A percentile compares a stretch with the other conserved stretches of the same genome.
These are phyloP conservation scores for Petasospora fabianii DNA, from an alignment of 1,139 yeast genomes.

Conservation along the genomic window DNA sequence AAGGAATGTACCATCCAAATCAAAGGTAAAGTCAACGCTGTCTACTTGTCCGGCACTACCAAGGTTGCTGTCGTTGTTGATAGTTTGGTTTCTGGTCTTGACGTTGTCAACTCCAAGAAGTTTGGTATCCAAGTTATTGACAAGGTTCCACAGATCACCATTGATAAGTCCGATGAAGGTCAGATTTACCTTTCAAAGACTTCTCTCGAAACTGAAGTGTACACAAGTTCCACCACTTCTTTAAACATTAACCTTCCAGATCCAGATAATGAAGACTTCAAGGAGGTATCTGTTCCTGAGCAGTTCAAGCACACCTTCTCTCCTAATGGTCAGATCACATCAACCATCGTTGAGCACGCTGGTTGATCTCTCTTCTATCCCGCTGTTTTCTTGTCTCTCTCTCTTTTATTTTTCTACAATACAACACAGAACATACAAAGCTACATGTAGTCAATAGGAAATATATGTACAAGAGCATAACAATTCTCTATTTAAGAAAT, in stretches of 20 bases:
- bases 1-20: constrained; percentile 69
- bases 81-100: constrained; percentile 82
- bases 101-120: constrained; percentile 74
- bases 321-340: constrained; percentile 42
- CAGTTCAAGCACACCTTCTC: constrained; percentile 67
- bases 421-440: not conserved
- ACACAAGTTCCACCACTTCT: constrained; percentile 80
- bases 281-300: constrained; percentile 82
- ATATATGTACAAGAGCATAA: too few relatives aligned
- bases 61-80: constrained; percentile 79
- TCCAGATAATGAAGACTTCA: constrained; percentile 59
- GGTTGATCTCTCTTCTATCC: constrained; percentile 32
- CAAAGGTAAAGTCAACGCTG: constrained; percentile 88
- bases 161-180: constrained; percentile 89
- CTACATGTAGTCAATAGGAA: too few relatives aligned
- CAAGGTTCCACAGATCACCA: constrained; percentile 71
- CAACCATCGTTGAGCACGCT: constrained; percentile 56
- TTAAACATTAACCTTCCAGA: constrained; percentile 78
- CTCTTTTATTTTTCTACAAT: constrained; percentile 1
- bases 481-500: not conserved
- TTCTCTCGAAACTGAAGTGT: constrained; percentile 68
- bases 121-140: constrained; percentile 86
- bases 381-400: not conserved
- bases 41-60: constrained; percentile 70
- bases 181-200: constrained; percentile 71